Percentiles rank a stretch among this genome's conserved stretches.
Conservation (phyloP, 1,284 basidiomycete species). For the Puccinia novopanici region DNA sequence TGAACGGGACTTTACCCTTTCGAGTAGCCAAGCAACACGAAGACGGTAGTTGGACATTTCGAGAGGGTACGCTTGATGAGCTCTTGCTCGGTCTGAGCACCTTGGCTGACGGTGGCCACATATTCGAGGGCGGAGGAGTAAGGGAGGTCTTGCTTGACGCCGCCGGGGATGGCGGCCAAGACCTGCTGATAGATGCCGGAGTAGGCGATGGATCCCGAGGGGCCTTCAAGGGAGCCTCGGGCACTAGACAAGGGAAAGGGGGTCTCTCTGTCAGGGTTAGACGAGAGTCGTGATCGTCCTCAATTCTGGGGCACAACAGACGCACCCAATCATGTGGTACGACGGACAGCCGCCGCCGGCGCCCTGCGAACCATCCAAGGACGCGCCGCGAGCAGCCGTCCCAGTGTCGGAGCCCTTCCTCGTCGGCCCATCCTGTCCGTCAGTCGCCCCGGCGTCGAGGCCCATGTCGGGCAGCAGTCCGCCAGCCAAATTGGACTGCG, state of each 20-base stretch:
- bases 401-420: too few relatives aligned
- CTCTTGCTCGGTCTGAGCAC: neutral
- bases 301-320: neutral
- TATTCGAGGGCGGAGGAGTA: slow-evolving; percentile 37
- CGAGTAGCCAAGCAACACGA: slow-evolving; percentile 47
- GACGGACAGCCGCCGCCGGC: neutral
- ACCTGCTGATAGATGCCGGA: neutral
- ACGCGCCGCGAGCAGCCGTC: too few relatives aligned
- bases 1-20: slow-evolving; percentile 10
- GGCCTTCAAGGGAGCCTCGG: neutral
- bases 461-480: too few relatives aligned
- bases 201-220: neutral
- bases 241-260: neutral
- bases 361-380: neutral
- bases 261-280: too few relatives aligned
- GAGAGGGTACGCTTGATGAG: neutral
- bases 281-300: neutral
- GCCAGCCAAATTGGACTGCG: too few relatives aligned
- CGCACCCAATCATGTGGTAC: slow-evolving; percentile 17
- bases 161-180: slow-evolving; percentile 7
- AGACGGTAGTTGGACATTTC: slow-evolving; percentile 30
- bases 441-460: too few relatives aligned
- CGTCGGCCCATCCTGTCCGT: too few relatives aligned
- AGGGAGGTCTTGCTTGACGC: slow-evolving; percentile 15
- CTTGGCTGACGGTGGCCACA: slow-evolving; percentile 4